A percentile compares a stretch with the other conserved stretches of the same genome.
These are phyloP conservation scores for Drechslerella dactyloides DNA, from an alignment of 2,329 filamentous ascomycete genomes.

Conservation along the genomic window DNA sequence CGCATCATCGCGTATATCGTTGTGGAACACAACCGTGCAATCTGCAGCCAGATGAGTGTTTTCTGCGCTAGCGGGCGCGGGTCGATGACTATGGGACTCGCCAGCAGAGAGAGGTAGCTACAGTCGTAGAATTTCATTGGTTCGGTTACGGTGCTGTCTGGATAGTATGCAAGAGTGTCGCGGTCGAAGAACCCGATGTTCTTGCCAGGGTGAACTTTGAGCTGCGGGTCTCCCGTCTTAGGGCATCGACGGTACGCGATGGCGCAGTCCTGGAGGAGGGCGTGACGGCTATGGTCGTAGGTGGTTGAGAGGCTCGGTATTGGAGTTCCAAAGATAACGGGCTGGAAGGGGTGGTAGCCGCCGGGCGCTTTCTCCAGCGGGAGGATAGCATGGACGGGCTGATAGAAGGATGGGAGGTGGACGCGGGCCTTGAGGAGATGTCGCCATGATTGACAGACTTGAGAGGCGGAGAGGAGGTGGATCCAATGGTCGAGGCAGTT, in stretches of 20 bases:
- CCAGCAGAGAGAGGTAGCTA: constrained; percentile 8
- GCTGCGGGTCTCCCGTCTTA: neutral
- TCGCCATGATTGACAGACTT: constrained; percentile 30
- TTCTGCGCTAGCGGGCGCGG: neutral
- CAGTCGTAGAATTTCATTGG: constrained; percentile 10
- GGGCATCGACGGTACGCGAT: constrained; percentile 28
- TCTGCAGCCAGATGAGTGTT: neutral
- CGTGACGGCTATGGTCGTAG: constrained; percentile 14
- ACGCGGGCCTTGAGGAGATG: constrained; percentile 9
- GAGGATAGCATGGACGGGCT: neutral
- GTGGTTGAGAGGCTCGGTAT: neutral
- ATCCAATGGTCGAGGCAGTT: constrained; percentile 18
- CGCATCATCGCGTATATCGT: neutral
- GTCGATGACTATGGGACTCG: constrained; percentile 1
- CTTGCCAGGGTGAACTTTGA: constrained; percentile 17
- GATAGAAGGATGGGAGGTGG: constrained; percentile 9
- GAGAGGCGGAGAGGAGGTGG: constrained; percentile 16
- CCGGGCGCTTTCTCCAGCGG: neutral
- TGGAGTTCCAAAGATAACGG: constrained; percentile 5
- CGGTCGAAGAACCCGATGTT: constrained; percentile 16
- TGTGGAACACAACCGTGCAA: constrained; percentile 3
- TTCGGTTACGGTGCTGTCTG: neutral
- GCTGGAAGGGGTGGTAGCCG: constrained; percentile 3
- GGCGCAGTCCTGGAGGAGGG: constrained; percentile 27
- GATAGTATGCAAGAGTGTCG: constrained; percentile 6